Conservation (phyloP, 768 basidiomycete species). For the Chalciporus chontae region DNA sequence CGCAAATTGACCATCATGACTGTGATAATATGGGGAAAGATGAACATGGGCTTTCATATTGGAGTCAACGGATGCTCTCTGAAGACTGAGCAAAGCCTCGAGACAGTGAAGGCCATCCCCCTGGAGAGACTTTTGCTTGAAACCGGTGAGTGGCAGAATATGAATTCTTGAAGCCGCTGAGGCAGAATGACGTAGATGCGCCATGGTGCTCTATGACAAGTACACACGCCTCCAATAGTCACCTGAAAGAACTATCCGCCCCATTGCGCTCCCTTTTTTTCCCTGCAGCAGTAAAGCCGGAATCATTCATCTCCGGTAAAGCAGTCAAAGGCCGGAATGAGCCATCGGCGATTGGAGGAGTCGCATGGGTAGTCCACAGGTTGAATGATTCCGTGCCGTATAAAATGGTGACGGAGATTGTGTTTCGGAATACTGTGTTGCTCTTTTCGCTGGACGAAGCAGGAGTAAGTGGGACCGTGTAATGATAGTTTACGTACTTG, state of each 20-base stretch:
- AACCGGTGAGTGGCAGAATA: conserved; percentile 48
- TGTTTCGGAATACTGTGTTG: conserved; percentile 60
- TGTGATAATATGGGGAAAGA: conserved; percentile 35
- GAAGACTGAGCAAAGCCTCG: conserved; percentile 66
- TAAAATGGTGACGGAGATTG: conserved; percentile 52
- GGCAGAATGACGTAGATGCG: conserved; percentile 42
- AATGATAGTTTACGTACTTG: too few relatives aligned
- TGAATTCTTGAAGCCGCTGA: neutral
- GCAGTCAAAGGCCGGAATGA: conserved; percentile 79
- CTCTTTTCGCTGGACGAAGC: conserved; percentile 52
- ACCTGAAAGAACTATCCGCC: conserved; percentile 46
- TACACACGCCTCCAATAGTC: conserved; percentile 56
- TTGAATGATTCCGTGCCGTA: conserved; percentile 45
- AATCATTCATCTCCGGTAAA: conserved; percentile 55
- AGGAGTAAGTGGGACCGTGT: neutral
- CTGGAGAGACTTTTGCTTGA: conserved; percentile 65
- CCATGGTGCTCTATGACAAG: conserved; percentile 73
- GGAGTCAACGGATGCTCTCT: conserved; percentile 76
- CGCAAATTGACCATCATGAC: neutral
- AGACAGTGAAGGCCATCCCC: conserved; percentile 51
- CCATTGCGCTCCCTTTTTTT: conserved; percentile 47
- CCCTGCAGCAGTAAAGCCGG: conserved; percentile 49
- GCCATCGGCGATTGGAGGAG: conserved; percentile 58
- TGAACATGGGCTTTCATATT: conserved; percentile 59
- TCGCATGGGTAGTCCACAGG: conserved; percentile 67